phyloP scores from a whole-genome alignment of 495 filamentous ascomycete genomes.

The Aspergillus cristatus region DNA sequence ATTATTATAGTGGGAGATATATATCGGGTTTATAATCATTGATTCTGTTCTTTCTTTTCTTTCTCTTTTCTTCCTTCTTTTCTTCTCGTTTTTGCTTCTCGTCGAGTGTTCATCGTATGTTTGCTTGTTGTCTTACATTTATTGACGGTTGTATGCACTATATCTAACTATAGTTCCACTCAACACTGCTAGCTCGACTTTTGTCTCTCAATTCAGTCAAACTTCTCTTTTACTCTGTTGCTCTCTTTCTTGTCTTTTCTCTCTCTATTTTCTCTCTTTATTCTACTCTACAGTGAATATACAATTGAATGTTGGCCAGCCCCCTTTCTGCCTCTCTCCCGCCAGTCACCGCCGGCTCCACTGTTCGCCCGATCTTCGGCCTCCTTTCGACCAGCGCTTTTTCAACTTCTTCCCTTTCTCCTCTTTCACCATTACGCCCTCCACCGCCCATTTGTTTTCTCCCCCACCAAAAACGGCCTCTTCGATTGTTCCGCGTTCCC shows the following conservation, averaged over 20 bases:
- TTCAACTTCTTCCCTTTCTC: no score
- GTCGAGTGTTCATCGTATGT: not conserved
- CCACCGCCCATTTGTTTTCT: slow-evolving; percentile 6
- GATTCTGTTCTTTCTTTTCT: not conserved
- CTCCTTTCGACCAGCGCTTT: no score
- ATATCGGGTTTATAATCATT: not conserved
- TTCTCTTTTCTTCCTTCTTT: not conserved
- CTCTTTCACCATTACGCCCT: slow-evolving; percentile 2
- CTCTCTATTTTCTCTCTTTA: not conserved
- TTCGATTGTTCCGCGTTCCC: slow-evolving; percentile 14
- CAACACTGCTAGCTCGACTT: no score
- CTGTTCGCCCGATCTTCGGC: slow-evolving; percentile 4
- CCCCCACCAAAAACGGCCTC: slow-evolving; percentile 27
- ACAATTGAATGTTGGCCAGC: slow-evolving; percentile 2
- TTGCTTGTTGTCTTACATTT: not conserved
- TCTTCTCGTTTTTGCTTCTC: not conserved
- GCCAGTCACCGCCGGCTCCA: slow-evolving; percentile 10
- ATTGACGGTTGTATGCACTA: no score
- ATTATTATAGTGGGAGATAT: no score
- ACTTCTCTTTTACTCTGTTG: no score
- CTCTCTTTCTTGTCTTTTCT: no score
- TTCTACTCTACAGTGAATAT: not conserved
- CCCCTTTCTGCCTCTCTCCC: slow-evolving; percentile 6
- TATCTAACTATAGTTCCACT: no score
- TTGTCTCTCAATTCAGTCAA: not conserved